Conservation (phyloP, 345 rosid genomes). For the Dipteronia dyeriana region DNA sequence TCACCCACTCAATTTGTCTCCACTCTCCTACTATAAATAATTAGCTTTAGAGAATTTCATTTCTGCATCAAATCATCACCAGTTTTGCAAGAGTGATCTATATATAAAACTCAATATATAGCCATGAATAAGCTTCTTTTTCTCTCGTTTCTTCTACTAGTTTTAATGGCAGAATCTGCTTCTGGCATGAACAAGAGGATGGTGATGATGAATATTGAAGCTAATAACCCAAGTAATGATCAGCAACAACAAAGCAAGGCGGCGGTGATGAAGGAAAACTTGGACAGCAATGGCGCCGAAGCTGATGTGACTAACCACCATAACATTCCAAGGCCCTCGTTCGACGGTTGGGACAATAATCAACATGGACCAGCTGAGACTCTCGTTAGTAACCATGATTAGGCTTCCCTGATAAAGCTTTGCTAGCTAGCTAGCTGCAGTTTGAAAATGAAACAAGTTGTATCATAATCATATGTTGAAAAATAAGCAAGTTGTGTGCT, state of each 20-base stretch:
- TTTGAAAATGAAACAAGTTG: neutral
- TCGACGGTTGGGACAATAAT: slow-evolving; percentile 15
- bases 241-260: neutral
- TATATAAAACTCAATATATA: too few species aligned
- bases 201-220: slow-evolving; percentile 7
- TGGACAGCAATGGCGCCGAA: neutral
- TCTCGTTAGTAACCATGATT: slow-evolving; percentile 2
- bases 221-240: too few species aligned
- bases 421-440: neutral
- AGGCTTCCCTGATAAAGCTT: neutral
- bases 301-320: slow-evolving; percentile 27
- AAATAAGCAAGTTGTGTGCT: too few species aligned
- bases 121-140: slow-evolving; percentile 4
- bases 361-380: neutral
- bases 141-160: slow-evolving; percentile 14
- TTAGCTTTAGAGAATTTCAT: neutral
- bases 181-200: slow-evolving; percentile 12
- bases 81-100: neutral
- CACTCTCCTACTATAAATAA: slow-evolving; percentile 5
- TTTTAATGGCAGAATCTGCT: slow-evolving; percentile 9
- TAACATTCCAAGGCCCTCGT: slow-evolving; percentile 18
- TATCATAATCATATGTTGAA: neutral
- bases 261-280: neutral
- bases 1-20: slow-evolving; percentile 3
- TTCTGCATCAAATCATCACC: neutral